Evolutionary conservation across 495 filamentous ascomycete genomes (phyloP).

Genomic region (Tuber borchii): DNA sequence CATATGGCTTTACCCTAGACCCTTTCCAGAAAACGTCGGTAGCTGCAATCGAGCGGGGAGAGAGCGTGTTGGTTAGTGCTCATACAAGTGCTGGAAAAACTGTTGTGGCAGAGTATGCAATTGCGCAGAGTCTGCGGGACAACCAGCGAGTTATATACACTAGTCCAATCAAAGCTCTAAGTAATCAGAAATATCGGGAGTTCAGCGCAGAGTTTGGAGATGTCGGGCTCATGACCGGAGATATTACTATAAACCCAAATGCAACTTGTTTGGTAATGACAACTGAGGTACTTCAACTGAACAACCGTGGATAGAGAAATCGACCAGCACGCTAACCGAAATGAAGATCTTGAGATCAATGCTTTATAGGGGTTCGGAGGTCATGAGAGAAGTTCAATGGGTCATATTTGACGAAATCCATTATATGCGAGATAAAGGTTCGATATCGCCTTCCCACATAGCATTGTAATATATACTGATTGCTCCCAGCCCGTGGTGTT

Average conservation of each 20-base stretch:
- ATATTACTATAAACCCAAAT: constrained; percentile 98
- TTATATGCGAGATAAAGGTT: constrained; percentile 85
- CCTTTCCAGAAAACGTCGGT: constrained; percentile 94
- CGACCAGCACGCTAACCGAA: neutral
- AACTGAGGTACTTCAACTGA: constrained; percentile 56
- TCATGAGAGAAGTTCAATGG: constrained; percentile 98
- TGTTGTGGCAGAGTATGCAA: constrained; percentile 95
- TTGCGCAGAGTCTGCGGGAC: constrained; percentile 91
- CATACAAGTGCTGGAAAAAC: constrained; percentile 98
- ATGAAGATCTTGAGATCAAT: constrained; percentile 84
- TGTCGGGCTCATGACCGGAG: constrained; percentile 96
- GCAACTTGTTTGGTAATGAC: constrained; percentile 98
- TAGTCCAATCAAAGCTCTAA: constrained; percentile 95
- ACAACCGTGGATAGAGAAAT: neutral
- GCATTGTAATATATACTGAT: constrained; percentile 20
- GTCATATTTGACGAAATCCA: constrained; percentile 98
- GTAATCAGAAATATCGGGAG: constrained; percentile 97
- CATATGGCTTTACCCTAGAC: constrained; percentile 83
- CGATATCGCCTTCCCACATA: constrained; percentile 17
- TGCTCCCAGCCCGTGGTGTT: constrained; percentile 64
- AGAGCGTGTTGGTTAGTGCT: constrained; percentile 93
- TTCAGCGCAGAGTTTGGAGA: constrained; percentile 93
- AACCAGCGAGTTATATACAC: constrained; percentile 99
- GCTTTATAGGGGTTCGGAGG: constrained; percentile 95
- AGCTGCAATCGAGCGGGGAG: constrained; percentile 84